Base-by-base conservation (phyloP, 768 basidiomycete species). In the Boletus insuetus region DNA sequence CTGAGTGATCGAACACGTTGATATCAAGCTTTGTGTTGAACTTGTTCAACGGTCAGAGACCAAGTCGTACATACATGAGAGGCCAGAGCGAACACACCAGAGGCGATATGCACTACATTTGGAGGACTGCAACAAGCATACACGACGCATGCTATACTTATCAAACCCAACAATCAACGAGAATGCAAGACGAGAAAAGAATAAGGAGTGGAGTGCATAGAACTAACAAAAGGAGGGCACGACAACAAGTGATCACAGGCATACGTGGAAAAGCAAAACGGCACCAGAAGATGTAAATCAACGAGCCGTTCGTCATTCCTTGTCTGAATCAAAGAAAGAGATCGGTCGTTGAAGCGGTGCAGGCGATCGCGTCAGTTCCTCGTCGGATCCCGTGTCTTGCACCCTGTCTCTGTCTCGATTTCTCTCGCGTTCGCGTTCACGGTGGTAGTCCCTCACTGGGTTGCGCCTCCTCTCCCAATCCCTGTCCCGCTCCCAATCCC, bases 311-410 rank as follows among this genome's bases (percentile, higher is more conserved):
- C 9, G 4, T 20, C 54, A 55, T 3, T 43, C 51, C 29, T 66
- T 64, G 41, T 64, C 67, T 1, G 67, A 66, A 58, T 68, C 67
- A 3, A 70, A 72, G 3, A 72, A 60, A 20, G 69, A 70, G n/a
- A 70, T 70, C 6, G 71, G 69, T 13, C 69, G 63, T 43, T 56
- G 55, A 0, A 71, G 59, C n/a, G 70, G 54, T 14, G 69, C 71
- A 6, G 69, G 71, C 37, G 69, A 70, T 9, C 39, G 60, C 17
- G 60, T 58, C 35, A 46, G 24, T 12, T 55, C 64, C 19, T 56
- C 63, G 1, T 55, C 55, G 17, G 38, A 3, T 9, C 17, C 61
- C 8, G 40, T 13, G n/a, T 66, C 53, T 13, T 11, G 38, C 1
- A 46, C 51, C 10, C 42, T n/a, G 4, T 40, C 39, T 5, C 44